Conservation (phyloP, 495 filamentous ascomycete genomes). For the Aspergillus leporis region DNA sequence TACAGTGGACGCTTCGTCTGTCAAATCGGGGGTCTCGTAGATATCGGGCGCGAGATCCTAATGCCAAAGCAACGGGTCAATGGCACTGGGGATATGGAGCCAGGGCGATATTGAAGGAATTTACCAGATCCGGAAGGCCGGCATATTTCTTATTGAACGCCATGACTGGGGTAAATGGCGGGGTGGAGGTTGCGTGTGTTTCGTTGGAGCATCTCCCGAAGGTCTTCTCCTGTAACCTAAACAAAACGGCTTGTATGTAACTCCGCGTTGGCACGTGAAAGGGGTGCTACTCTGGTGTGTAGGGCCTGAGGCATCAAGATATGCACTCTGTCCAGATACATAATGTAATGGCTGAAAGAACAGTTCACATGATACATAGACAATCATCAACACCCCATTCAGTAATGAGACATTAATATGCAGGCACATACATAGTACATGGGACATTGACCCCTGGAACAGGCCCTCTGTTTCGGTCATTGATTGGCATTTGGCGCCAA, state of each 20-base stretch:
- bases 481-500: too few species aligned
- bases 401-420: too few species aligned
- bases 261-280: not conserved
- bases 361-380: too few species aligned
- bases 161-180: conserved; percentile 25
- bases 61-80: conserved; percentile 15
- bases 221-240: not conserved
- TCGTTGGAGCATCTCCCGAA: not conserved
- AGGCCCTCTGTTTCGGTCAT: too few species aligned
- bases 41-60: conserved; percentile 90
- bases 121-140: conserved; percentile 78
- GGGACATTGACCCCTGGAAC: too few species aligned
- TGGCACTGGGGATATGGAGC: not conserved
- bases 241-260: not conserved
- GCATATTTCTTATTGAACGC: conserved; percentile 74
- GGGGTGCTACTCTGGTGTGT: not conserved
- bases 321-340: too few species aligned
- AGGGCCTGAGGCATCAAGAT: not conserved
- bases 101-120: conserved; percentile 16
- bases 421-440: too few species aligned
- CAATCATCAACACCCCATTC: too few species aligned
- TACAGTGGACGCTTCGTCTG: conserved; percentile 81
- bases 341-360: too few species aligned
- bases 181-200: not conserved
- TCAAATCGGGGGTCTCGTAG: conserved; percentile 92